phyloP scores from a whole-genome alignment of 352 stramenopile genomes.

The Phytophthora cryptogea region DNA sequence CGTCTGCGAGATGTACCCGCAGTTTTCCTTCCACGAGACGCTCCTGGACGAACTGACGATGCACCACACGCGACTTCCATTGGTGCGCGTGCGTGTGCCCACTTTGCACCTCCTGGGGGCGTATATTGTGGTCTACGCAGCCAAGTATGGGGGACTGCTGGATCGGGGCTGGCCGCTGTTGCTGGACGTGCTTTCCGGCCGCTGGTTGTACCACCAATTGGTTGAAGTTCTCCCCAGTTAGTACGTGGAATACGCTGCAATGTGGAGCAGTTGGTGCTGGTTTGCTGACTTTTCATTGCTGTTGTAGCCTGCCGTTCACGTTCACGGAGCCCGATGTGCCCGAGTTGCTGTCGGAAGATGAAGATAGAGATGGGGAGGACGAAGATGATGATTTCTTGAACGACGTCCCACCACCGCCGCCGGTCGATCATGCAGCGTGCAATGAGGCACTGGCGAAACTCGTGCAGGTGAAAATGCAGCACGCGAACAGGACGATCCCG shows the following conservation, averaged over 20 bases:
- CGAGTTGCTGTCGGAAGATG: slow-evolving; percentile 65
- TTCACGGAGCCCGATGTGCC: slow-evolving; percentile 58
- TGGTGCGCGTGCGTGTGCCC: slow-evolving; percentile 42
- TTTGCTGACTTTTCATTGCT: slow-evolving; percentile 9
- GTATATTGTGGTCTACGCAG: slow-evolving; percentile 38
- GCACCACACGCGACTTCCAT: slow-evolving; percentile 59
- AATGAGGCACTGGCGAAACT: slow-evolving; percentile 57
- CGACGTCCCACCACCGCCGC: slow-evolving; percentile 14
- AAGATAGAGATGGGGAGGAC: slow-evolving; percentile 22
- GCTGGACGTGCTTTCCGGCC: slow-evolving; percentile 52
- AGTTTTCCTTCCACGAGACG: slow-evolving; percentile 64
- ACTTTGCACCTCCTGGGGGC: slow-evolving; percentile 50
- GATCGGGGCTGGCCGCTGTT: slow-evolving; percentile 52
- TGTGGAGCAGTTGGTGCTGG: slow-evolving; percentile 1
- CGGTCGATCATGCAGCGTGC: slow-evolving; percentile 43
- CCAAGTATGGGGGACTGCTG: slow-evolving; percentile 42
- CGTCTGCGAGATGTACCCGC: slow-evolving; percentile 67
- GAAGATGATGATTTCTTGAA: slow-evolving; percentile 27
- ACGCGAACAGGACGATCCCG: slow-evolving; percentile 54
- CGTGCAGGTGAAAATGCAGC: slow-evolving; percentile 60
- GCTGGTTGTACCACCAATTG: slow-evolving; percentile 59
- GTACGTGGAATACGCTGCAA: slow-evolving; percentile 39
- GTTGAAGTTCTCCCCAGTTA: slow-evolving; percentile 54
- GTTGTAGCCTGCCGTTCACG: slow-evolving; percentile 56
- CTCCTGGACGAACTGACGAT: slow-evolving; percentile 59